Conservation (phyloP, 2,329 filamentous ascomycete species). For the Neopestalotiopsis sp. region DNA sequence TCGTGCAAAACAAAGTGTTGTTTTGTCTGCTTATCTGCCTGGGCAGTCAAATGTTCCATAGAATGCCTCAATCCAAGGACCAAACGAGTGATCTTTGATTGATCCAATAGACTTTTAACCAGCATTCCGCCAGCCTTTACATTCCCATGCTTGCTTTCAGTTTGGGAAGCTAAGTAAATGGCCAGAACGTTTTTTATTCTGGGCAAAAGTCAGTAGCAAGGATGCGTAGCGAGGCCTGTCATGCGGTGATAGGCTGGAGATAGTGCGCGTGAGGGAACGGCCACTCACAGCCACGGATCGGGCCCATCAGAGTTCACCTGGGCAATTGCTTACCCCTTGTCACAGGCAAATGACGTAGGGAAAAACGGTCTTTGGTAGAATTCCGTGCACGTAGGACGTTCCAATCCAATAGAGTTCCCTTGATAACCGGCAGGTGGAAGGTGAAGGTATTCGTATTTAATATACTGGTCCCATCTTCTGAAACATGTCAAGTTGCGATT, state of each 20-base stretch:
- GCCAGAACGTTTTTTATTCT: too few species aligned
- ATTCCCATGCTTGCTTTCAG: too few species aligned
- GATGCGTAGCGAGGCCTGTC: background rate
- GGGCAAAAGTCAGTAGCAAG: too few species aligned
- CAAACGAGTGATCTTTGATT: too few species aligned
- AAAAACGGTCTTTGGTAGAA: background rate
- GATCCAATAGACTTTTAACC: too few species aligned
- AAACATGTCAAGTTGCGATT: background rate
- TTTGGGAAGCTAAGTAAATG: too few species aligned
- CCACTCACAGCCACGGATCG: background rate
- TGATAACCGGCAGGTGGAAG: background rate
- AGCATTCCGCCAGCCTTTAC: too few species aligned
- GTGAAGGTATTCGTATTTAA: background rate
- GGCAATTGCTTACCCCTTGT: background rate
- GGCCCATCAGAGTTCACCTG: constrained; percentile 7
- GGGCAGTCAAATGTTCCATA: too few species aligned
- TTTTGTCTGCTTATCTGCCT: too few species aligned
- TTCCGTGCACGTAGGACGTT: too few species aligned
- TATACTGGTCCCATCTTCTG: background rate
- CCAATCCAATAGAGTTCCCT: background rate
- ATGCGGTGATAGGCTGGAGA: constrained; percentile 5
- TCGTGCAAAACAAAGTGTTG: too few species aligned
- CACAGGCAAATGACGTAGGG: constrained; percentile 4
- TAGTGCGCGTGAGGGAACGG: background rate
- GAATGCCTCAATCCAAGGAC: too few species aligned